Percentiles rank a stretch among this genome's conserved stretches.
phyloP scores from a whole-genome alignment of 257 asterid species.

The Euphrasia confusa region DNA sequence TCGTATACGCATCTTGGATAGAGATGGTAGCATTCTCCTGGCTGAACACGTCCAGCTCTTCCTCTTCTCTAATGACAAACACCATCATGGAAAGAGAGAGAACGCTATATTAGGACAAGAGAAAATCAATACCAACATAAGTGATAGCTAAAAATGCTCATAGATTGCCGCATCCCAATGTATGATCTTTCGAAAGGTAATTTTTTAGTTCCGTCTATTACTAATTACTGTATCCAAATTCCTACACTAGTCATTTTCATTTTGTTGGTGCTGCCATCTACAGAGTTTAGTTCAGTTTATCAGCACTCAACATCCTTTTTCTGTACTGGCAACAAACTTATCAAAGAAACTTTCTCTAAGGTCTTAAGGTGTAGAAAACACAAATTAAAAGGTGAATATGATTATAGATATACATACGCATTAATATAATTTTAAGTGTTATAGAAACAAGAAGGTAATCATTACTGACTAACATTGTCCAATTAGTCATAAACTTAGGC shows the following conservation, averaged over 20 bases:
- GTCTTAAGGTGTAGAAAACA: conserved; percentile 7
- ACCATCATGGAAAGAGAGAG: conserved; percentile 20
- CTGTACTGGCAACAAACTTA: neutral
- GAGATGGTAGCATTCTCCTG: conserved; percentile 94
- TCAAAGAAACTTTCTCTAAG: conserved; percentile 8
- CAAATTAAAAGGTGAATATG: neutral
- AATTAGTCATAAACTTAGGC: conserved; percentile 19
- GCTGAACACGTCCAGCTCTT: conserved; percentile 99
- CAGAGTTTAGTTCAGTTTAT: conserved; percentile 11
- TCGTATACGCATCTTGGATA: conserved; percentile 82
- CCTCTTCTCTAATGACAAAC: conserved; percentile 77
- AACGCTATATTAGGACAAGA: conserved; percentile 17
- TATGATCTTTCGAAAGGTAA: conserved; percentile 16
- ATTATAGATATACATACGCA: neutral
- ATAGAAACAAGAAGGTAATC: conserved; percentile 17
- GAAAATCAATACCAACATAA: conserved; percentile 11
- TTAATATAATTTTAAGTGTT: conserved; percentile 4
- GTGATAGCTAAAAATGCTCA: conserved; percentile 10
- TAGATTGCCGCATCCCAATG: conserved; percentile 3
- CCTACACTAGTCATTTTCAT: neutral
- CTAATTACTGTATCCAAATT: neutral
- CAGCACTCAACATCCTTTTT: conserved; percentile 18
- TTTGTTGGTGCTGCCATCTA: conserved; percentile 5
- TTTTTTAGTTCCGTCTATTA: neutral
- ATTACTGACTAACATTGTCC: neutral